Evolutionary conservation across 1,284 basidiomycete species (phyloP), one percentile per base, ranked within the genome.

Genomic region (Uromyces viciae-fabae): DNA sequence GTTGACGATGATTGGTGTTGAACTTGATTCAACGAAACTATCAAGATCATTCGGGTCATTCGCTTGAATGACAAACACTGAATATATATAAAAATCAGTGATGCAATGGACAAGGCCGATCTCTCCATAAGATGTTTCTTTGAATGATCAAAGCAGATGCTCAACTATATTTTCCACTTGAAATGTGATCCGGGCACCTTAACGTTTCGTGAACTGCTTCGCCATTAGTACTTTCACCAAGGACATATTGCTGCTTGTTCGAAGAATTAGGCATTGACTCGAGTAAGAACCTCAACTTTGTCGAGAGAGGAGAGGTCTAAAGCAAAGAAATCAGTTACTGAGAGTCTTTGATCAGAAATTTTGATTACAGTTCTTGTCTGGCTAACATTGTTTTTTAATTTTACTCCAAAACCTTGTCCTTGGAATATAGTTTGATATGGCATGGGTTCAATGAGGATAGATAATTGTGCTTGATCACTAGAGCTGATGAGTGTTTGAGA

Each of bases 51-150:
- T 28, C n/a, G 71, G 71, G 33, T 73, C 71, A 22, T 73, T 73
- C 28, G 52, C 52, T 42, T 73, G 71, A 42, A 73, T 28, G 71
- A 73, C 52, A 42, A 73, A 73, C 22, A 56, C 71, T 73, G 22
- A 8, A 69, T 5, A 42, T 46, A 69, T 8, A 69, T n/a, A 69
- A 46, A 25, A 15, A 46, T 72, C 33, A 52, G 15, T 72, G 25
- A 3, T 72, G 1, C n/a, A 15, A 69, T 9, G 8, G 28, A 36
- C 22, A 73, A 58, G 9, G n/a, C n/a, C n/a, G n/a, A n/a, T n/a
- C n/a, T n/a, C n/a, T n/a, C n/a, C n/a, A n/a, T n/a, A n/a, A n/a
- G n/a, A n/a, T n/a, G n/a, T n/a, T n/a, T n/a, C n/a, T n/a, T n/a
- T n/a, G 25, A 22, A 40, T 56, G 22, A 36, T 14, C 17, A 56